Conservation (phyloP, 352 stramenopile species). For the Aphanomyces euteiches region DNA sequence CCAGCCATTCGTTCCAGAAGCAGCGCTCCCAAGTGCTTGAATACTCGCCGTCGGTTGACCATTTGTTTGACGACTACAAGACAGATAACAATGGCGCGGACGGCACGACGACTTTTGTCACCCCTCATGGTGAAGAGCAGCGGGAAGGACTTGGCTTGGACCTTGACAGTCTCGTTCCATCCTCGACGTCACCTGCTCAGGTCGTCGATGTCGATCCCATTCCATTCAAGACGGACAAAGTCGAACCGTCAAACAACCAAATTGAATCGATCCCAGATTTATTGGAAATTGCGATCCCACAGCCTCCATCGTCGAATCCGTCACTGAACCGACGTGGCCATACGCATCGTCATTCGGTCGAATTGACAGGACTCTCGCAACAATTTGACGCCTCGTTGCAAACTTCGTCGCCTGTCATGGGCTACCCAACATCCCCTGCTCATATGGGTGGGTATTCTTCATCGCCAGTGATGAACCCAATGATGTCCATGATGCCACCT, state of each 20-base stretch:
- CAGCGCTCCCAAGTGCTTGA: background rate
- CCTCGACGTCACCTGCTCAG: background rate
- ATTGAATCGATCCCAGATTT: slow-evolving; percentile 30
- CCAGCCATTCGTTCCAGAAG: background rate
- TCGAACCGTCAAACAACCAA: background rate
- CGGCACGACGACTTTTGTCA: slow-evolving; percentile 20
- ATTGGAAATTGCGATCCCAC: slow-evolving; percentile 4
- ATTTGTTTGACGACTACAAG: slow-evolving; percentile 6
- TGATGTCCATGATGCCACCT: slow-evolving; percentile 6
- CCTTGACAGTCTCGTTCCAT: slow-evolving; percentile 19
- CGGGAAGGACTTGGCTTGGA: slow-evolving; percentile 17
- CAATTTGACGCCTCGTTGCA: slow-evolving; percentile 15
- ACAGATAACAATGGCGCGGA: background rate
- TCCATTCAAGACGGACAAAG: slow-evolving; percentile 8
- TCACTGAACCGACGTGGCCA: background rate
- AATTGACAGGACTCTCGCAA: slow-evolving; percentile 24
- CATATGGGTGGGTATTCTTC: background rate
- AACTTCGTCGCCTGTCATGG: background rate
- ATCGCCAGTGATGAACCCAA: slow-evolving; percentile 18
- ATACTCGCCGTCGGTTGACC: background rate
- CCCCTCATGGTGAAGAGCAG: background rate
- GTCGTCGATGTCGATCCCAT: slow-evolving; percentile 21
- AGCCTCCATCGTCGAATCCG: background rate
- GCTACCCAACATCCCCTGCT: background rate
- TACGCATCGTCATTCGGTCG: slow-evolving; percentile 18